Conservation (phyloP, 208 protist genomes). For the Porcisia deanei region DNA sequence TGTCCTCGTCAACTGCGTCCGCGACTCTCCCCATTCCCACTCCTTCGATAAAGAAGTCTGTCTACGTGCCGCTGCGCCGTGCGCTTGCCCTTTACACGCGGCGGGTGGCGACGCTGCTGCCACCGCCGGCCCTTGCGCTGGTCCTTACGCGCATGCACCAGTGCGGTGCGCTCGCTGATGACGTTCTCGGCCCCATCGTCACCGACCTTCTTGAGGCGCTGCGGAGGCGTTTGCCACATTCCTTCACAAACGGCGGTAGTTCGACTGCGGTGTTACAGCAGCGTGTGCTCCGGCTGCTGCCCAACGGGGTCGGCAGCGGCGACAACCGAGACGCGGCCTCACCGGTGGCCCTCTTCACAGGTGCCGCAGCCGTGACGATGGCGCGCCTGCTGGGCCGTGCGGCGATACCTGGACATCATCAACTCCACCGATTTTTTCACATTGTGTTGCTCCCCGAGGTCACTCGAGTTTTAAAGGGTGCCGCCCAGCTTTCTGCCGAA, state of each 20-base stretch:
- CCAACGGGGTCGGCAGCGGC: not conserved
- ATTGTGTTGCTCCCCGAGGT: constrained; percentile 64
- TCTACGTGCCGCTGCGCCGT: constrained; percentile 39
- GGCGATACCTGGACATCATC: constrained; percentile 55
- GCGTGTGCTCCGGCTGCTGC: constrained; percentile 21
- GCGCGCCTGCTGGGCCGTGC: constrained; percentile 55
- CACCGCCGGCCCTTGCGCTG: constrained; percentile 31
- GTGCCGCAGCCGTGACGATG: constrained; percentile 44
- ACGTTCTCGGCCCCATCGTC: constrained; percentile 65
- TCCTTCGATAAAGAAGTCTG: constrained; percentile 6
- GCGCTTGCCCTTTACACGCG: constrained; percentile 59
- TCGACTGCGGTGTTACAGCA: constrained; percentile 15
- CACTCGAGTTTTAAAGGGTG: constrained; percentile 27
- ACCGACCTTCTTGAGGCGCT: constrained; percentile 29
- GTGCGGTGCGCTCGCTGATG: constrained; percentile 67
- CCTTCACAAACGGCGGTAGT: not conserved
- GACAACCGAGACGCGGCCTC: not conserved
- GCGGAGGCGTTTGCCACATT: not conserved
- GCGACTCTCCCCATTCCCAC: not conserved
- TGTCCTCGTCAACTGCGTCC: not conserved
- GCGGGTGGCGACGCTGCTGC: constrained; percentile 31
- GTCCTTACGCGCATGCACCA: constrained; percentile 58
- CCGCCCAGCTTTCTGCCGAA: not conserved
- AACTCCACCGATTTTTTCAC: constrained; percentile 74
- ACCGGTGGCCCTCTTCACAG: constrained; percentile 14